Base-by-base conservation (phyloP, 495 filamentous ascomycete genomes). In the Lasiosphaeria ovina region DNA sequence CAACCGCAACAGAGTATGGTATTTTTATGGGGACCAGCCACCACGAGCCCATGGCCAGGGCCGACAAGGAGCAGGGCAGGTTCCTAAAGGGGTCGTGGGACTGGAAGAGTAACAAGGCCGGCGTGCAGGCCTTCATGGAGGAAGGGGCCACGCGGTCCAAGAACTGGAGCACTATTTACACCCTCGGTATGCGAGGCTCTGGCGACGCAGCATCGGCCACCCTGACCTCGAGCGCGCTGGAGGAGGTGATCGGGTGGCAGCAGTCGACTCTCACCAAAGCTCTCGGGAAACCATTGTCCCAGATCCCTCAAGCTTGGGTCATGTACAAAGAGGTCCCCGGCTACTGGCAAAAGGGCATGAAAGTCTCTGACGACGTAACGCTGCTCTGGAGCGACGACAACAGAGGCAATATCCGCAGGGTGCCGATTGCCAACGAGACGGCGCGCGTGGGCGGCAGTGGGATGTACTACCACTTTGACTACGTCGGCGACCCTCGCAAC, bases 381-480 rank as follows among this genome's bases (percentile, higher is more conserved):
- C 69, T 89, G 6, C 70, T 89, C 4, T 89, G 83, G 77, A 79
- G 84, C 1, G 87, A 89, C 64, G 87, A 89, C 66, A 89, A 88
- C 65, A 82, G 79, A 67, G 84, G 85, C 12, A 86, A 87, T 68
- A 76, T 86, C 50, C 79, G 81, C 32, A 74, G 85, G 24, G 74
- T 89, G 31, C 87, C 87, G 1, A 66, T 83, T 24, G 79, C 63
- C 3, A 78, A 81, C 56, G 86, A 89, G 64, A 80, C 72, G 0
- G 68, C 60, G 16, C 70, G 87, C 47, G 55, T 67, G 17, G 84
- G 83, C 7, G 84, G 86, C 7, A 80, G 85, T 40, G 85, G 87
- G 24, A 80, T 88, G 47, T 89, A 89, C 65, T 89, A 87, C 59
- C 85, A 88, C 66, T 82, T 87, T 59, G 85, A 89, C 66, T 89